A percentile compares a stretch with the other conserved stretches of the same genome.
These are phyloP conservation scores for Aurantiochytrium sp. DNA, from an alignment of 108 stramenopile species.

Conservation along the genomic window DNA sequence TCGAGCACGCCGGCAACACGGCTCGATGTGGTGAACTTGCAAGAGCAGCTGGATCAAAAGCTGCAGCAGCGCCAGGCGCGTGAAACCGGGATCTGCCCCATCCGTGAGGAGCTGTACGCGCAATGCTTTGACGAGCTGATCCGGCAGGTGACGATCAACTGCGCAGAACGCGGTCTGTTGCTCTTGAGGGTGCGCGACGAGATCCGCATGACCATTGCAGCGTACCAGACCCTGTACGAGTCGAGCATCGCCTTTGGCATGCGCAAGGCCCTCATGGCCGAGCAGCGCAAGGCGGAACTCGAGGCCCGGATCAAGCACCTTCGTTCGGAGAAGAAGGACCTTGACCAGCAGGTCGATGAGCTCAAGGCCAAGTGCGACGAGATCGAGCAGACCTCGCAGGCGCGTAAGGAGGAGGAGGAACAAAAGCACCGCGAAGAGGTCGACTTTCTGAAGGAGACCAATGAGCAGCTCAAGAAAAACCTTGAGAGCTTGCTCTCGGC, in stretches of 20 bases:
- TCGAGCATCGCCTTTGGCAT: constrained; percentile 66
- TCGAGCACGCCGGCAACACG: constrained; percentile 63
- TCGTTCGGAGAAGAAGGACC: constrained; percentile 49
- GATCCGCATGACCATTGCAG: constrained; percentile 65
- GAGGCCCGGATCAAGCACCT: constrained; percentile 50
- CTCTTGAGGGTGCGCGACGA: constrained; percentile 66
- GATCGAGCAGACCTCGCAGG: constrained; percentile 34
- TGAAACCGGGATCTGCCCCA: constrained; percentile 67
- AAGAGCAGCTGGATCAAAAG: constrained; percentile 61
- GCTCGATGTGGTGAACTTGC: constrained; percentile 64
- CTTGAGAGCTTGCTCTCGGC: constrained; percentile 63
- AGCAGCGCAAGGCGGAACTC: constrained; percentile 61
- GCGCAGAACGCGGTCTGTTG: constrained; percentile 62
- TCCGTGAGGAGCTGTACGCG: constrained; percentile 65
- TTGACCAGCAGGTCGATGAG: constrained; percentile 57
- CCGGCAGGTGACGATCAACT: constrained; percentile 66
- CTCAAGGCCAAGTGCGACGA: constrained; percentile 46
- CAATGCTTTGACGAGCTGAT: constrained; percentile 70
- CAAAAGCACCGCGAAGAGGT: constrained; percentile 56
- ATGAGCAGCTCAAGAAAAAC: constrained; percentile 63
- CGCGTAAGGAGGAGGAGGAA: neutral
- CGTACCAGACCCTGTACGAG: constrained; percentile 69
- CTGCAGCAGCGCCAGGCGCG: constrained; percentile 66
- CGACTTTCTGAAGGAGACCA: constrained; percentile 52
- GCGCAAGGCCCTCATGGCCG: constrained; percentile 66